phyloP scores from a whole-genome alignment of 345 rosid species.

The Eucalyptus cloeziana region DNA sequence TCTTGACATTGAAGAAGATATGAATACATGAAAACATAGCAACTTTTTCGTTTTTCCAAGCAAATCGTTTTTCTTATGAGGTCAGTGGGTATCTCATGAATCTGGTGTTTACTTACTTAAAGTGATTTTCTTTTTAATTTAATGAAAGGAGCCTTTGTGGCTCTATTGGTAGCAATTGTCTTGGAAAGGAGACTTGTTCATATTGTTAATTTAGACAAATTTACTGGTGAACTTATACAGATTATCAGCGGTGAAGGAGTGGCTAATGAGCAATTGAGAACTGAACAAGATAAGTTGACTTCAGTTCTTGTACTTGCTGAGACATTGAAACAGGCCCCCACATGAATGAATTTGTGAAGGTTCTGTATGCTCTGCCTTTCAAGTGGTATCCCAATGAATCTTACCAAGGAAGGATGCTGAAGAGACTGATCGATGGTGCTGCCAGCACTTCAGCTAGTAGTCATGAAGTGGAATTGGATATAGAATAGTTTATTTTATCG shows the following conservation, averaged over 20 bases:
- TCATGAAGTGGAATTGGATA: slow-evolving; percentile 51
- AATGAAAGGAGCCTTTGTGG: slow-evolving; percentile 54
- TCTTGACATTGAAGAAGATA: background rate
- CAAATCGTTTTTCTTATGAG: background rate
- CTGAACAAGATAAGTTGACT: slow-evolving; percentile 57
- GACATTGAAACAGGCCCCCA: slow-evolving; percentile 60
- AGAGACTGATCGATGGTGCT: slow-evolving; percentile 80
- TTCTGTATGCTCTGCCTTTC: slow-evolving; percentile 66
- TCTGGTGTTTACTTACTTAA: background rate
- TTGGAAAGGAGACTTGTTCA: slow-evolving; percentile 67
- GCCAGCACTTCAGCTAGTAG: slow-evolving; percentile 50
- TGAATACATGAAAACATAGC: background rate
- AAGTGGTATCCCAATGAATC: slow-evolving; percentile 81
- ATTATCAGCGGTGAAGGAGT: slow-evolving; percentile 63
- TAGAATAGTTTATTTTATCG: slow-evolving; percentile 70
- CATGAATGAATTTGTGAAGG: slow-evolving; percentile 77
- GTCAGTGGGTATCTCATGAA: background rate
- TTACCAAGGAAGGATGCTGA: slow-evolving; percentile 60
- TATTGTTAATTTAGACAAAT: slow-evolving; percentile 30
- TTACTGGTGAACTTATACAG: slow-evolving; percentile 39
- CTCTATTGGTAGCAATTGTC: slow-evolving; percentile 70
- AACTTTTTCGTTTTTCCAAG: background rate
- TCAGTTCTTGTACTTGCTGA: slow-evolving; percentile 82
- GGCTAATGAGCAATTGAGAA: slow-evolving; percentile 46
- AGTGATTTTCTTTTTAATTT: background rate